Evolutionary conservation across 176 grass and related monocot genomes (phyloP).

Genomic region (Musa beccarii): DNA sequence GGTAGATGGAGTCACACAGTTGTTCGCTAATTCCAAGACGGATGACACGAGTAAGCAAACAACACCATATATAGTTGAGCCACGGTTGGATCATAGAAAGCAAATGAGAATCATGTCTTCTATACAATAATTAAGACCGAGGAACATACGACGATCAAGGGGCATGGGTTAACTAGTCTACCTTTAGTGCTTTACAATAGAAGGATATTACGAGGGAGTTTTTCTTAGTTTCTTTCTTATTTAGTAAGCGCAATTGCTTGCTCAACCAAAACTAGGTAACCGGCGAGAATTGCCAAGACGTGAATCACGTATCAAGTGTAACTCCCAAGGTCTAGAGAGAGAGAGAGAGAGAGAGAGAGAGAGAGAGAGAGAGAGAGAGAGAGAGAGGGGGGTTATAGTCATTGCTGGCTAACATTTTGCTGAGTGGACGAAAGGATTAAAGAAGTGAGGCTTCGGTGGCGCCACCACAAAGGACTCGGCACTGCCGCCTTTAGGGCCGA

Average conservation of each 20-base stretch:
- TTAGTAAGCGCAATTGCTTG: background rate
- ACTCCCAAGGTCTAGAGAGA: background rate
- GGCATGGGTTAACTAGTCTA: background rate
- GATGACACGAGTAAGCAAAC: background rate
- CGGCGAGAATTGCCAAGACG: no score
- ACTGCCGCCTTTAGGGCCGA: background rate
- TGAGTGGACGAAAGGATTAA: constrained; percentile 6
- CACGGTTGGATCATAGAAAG: background rate
- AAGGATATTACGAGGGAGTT: background rate
- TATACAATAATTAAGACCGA: background rate
- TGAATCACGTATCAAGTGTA: background rate
- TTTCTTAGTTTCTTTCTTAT: background rate
- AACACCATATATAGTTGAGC: no score
- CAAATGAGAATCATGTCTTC: background rate
- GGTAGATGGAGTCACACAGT: background rate
- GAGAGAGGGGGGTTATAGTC: background rate
- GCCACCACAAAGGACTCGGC: background rate
- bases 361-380: background rate
- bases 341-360: background rate
- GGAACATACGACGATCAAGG: background rate
- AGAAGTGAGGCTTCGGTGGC: constrained; percentile 4
- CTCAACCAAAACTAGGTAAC: background rate
- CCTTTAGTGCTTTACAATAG: background rate
- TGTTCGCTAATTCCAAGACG: background rate
- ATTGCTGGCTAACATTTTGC: constrained; percentile 2